Conservation (phyloP, 495 filamentous ascomycete genomes). For the Stereocaulon alpinum region DNA sequence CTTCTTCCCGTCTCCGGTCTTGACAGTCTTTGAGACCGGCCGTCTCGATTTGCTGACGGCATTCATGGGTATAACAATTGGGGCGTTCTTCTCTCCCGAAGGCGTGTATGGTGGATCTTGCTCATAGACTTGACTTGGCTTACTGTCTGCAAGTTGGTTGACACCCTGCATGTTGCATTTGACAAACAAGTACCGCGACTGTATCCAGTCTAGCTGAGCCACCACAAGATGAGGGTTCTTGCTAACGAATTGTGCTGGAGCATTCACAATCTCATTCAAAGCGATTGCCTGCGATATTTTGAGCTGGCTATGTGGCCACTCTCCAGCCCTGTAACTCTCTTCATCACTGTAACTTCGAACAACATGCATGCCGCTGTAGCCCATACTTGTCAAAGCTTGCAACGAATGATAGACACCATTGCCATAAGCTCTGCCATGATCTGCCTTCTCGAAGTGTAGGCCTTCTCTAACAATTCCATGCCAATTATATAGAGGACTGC, state of each 20-base stretch:
- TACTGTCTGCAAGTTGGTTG: slow-evolving; percentile 16
- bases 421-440: slow-evolving; percentile 61
- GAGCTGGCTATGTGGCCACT: slow-evolving; percentile 61
- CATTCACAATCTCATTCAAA: slow-evolving; percentile 83
- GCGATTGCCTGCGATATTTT: slow-evolving; percentile 51
- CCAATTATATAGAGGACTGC: slow-evolving; percentile 71
- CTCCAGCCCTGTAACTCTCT: not conserved
- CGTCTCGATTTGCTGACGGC: slow-evolving; percentile 35
- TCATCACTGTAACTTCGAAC: not conserved
- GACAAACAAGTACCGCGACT: slow-evolving; percentile 81
- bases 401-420: slow-evolving; percentile 74
- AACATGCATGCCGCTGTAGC: slow-evolving; percentile 35
- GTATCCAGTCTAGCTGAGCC: slow-evolving; percentile 73
- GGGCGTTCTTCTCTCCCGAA: slow-evolving; percentile 25
- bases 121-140: slow-evolving; percentile 31
- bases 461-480: slow-evolving; percentile 82
- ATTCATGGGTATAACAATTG: slow-evolving; percentile 41
- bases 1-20: slow-evolving; percentile 21
- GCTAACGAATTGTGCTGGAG: slow-evolving; percentile 48
- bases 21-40: slow-evolving; percentile 8
- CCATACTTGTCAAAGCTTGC: slow-evolving; percentile 43
- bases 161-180: slow-evolving; percentile 24
- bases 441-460: slow-evolving; percentile 53
- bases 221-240: slow-evolving; percentile 59
- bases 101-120: slow-evolving; percentile 47